Conservation (phyloP, 164 flowering plant genomes). For the Paratinospora sagittata region DNA sequence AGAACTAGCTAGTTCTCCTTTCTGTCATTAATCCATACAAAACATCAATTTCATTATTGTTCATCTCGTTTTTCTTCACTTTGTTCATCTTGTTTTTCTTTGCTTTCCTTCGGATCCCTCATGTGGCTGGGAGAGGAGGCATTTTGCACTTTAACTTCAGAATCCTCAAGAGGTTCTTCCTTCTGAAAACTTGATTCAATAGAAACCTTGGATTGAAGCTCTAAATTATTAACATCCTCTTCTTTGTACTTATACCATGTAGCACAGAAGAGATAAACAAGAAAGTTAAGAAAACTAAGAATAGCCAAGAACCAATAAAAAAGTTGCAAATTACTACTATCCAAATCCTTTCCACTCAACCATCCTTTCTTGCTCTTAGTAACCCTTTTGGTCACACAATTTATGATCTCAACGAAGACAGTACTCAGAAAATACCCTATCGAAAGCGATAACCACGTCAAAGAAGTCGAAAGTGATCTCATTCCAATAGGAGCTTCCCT, state of each 20-base stretch:
- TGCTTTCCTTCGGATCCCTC: background rate
- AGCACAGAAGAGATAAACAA: slow-evolving; percentile 44
- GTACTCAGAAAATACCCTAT: slow-evolving; percentile 56
- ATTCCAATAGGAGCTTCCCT: slow-evolving; percentile 52
- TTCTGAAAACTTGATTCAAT: slow-evolving; percentile 1
- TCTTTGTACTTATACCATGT: slow-evolving; percentile 59
- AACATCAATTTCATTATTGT: background rate
- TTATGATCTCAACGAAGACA: slow-evolving; percentile 39
- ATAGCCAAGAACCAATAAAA: slow-evolving; percentile 68
- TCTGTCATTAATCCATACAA: background rate
- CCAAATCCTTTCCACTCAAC: slow-evolving; percentile 37
- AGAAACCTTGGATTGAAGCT: background rate
- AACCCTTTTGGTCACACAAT: slow-evolving; percentile 31
- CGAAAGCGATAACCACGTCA: slow-evolving; percentile 50
- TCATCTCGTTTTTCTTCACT: too few species aligned
- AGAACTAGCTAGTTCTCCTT: too few species aligned
- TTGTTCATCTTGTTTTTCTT: slow-evolving; percentile 5
- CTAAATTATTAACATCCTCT: background rate
- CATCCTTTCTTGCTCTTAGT: slow-evolving; percentile 40
- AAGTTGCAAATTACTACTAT: slow-evolving; percentile 36
- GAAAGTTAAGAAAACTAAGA: slow-evolving; percentile 47
- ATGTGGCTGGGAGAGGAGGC: background rate
- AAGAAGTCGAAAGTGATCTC: slow-evolving; percentile 61
- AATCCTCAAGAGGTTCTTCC: slow-evolving; percentile 7
- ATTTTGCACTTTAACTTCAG: background rate